Conservation (phyloP, 2,329 filamentous ascomycete genomes). For the Massarina eburnea region DNA sequence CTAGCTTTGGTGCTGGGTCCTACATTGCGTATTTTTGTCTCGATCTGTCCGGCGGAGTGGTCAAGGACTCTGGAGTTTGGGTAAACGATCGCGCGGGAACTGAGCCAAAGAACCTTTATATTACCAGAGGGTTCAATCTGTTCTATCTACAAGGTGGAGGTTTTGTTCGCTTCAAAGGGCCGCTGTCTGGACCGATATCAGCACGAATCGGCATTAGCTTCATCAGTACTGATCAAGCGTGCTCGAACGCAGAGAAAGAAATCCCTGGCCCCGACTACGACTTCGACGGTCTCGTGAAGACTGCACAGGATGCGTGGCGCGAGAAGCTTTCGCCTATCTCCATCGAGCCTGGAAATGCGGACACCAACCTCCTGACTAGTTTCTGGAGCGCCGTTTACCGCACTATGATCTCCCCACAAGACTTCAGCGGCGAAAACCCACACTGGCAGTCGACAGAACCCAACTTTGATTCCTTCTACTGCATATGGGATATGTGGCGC, state of each 20-base stretch:
- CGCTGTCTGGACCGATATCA: conserved; percentile 58
- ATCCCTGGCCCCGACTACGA: conserved; percentile 63
- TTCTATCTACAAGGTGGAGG: conserved; percentile 40
- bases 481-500: conserved; percentile 53
- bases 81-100: conserved; percentile 55
- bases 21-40: conserved; percentile 64
- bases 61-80: conserved; percentile 60
- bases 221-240: conserved; percentile 67
- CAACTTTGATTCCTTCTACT: conserved; percentile 62
- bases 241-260: conserved; percentile 67
- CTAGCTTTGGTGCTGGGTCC: conserved; percentile 63
- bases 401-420: conserved; percentile 49
- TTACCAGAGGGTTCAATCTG: conserved; percentile 39
- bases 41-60: conserved; percentile 56
- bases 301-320: conserved; percentile 45
- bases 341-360: conserved; percentile 39
- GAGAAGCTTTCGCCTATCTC: conserved; percentile 44
- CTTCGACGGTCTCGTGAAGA: conserved; percentile 56
- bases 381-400: conserved; percentile 52
- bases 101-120: conserved; percentile 44
- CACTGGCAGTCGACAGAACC: conserved; percentile 48
- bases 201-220: conserved; percentile 71
- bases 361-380: conserved; percentile 40
- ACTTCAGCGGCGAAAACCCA: conserved; percentile 52
- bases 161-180: conserved; percentile 54